phyloP scores from a whole-genome alignment of 345 rosid genomes.

The Moringa oleifera region DNA sequence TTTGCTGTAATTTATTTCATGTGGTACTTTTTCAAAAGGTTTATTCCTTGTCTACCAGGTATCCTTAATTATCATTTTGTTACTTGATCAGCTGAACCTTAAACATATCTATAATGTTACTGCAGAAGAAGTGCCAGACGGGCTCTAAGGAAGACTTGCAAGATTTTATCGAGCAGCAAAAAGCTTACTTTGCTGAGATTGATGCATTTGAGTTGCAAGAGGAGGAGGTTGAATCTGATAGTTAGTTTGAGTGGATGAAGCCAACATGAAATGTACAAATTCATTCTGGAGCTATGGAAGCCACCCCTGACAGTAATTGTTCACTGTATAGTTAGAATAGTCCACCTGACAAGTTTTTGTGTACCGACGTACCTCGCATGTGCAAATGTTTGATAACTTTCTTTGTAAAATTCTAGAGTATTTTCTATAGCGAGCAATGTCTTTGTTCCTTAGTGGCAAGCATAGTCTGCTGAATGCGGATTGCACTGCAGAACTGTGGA shows the following conservation, averaged over 20 bases:
- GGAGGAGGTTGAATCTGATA: slow-evolving; percentile 51
- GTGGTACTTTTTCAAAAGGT: neutral
- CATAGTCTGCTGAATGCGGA: neutral
- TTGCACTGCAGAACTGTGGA: neutral
- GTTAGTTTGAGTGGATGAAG: slow-evolving; percentile 37
- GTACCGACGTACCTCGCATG: no score
- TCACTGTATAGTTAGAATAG: neutral
- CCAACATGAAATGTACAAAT: neutral
- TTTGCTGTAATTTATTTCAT: neutral
- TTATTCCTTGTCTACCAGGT: no score
- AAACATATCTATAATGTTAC: neutral
- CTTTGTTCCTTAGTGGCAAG: neutral
- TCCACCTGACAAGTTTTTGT: neutral
- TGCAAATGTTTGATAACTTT: no score
- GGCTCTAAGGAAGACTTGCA: slow-evolving; percentile 19
- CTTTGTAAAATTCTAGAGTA: neutral
- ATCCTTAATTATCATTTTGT: no score
- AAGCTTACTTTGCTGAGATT: slow-evolving; percentile 68
- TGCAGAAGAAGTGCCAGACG: slow-evolving; percentile 37
- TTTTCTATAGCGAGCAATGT: neutral
- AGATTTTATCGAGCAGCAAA: slow-evolving; percentile 54
- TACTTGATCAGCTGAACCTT: neutral
- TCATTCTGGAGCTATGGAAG: neutral
- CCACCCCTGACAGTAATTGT: neutral
- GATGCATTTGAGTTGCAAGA: slow-evolving; percentile 68